Conservation (phyloP, 1,284 basidiomycete genomes). For the Fomitopsis pinicola region DNA sequence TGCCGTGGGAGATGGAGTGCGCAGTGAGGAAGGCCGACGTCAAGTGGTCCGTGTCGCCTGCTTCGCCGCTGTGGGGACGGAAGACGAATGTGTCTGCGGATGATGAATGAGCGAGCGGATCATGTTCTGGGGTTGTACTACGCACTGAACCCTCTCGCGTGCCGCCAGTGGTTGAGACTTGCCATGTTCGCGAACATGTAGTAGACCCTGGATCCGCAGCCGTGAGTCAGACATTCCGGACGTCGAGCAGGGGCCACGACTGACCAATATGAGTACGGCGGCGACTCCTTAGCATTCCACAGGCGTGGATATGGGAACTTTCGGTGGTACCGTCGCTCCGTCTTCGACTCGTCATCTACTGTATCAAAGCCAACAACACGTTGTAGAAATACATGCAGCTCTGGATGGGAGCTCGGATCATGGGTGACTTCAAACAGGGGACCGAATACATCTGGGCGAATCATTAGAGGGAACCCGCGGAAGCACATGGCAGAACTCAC, state of each 20-base stretch:
- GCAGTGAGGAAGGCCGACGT: conserved; percentile 94
- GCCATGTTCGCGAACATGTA: conserved; percentile 98
- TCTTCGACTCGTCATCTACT: conserved; percentile 97
- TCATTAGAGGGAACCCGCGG: neutral
- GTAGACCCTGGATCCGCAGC: conserved; percentile 66
- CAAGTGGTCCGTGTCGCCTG: conserved; percentile 97
- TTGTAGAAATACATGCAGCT: conserved; percentile 94
- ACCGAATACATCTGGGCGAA: conserved; percentile 75
- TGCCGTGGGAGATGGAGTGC: conserved; percentile 98
- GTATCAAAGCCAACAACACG: conserved; percentile 96
- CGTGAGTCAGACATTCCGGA: neutral
- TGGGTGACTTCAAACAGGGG: conserved; percentile 97
- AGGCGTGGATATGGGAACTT: conserved; percentile 94
- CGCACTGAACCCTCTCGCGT: conserved; percentile 86
- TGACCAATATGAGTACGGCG: conserved; percentile 93
- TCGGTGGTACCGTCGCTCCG: conserved; percentile 86
- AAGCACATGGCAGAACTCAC: conserved; percentile 46
- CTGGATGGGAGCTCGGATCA: conserved; percentile 87
- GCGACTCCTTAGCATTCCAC: conserved; percentile 89
- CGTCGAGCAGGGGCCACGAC: neutral
- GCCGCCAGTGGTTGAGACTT: conserved; percentile 92
- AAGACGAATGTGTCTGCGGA: conserved; percentile 88
- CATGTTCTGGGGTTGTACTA: conserved; percentile 11
- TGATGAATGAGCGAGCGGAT: neutral
- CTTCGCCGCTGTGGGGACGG: conserved; percentile 96